phyloP scores from a whole-genome alignment of 2,329 filamentous ascomycete species.

The Berkeleyomyces basicola region DNA sequence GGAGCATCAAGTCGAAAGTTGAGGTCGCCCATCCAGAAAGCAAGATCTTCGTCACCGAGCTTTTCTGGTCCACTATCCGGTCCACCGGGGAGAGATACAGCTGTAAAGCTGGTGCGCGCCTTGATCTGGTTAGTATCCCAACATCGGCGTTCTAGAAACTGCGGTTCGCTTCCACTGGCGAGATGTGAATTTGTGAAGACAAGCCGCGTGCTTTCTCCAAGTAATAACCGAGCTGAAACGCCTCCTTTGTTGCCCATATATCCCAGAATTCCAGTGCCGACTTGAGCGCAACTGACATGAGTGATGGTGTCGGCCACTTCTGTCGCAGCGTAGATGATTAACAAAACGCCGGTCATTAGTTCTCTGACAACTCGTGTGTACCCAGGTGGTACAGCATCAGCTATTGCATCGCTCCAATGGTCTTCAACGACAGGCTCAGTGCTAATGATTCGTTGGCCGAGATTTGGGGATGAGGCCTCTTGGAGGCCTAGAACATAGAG shows the following conservation, averaged over 20 bases:
- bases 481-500: conserved; percentile 85
- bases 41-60: conserved; percentile 82
- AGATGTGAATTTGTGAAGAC: conserved; percentile 88
- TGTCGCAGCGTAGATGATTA: conserved; percentile 74
- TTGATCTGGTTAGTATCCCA: conserved; percentile 78
- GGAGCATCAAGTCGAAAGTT: conserved; percentile 86
- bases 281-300: conserved; percentile 63
- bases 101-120: conserved; percentile 59
- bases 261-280: conserved; percentile 79
- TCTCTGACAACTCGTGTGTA: conserved; percentile 66
- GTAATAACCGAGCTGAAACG: conserved; percentile 60
- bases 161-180: conserved; percentile 66
- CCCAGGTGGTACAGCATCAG: conserved; percentile 55
- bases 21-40: conserved; percentile 91
- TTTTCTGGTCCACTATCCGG: conserved; percentile 47
- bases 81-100: conserved; percentile 49
- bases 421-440: conserved; percentile 53
- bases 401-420: conserved; percentile 66
- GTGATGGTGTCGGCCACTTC: conserved; percentile 57
- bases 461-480: conserved; percentile 76
- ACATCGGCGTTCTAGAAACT: conserved; percentile 64
- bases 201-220: conserved; percentile 78
- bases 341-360: conserved; percentile 70
- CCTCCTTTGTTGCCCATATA: conserved; percentile 96
- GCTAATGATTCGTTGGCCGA: conserved; percentile 60